Conservation (phyloP, 164 flowering plant genomes). For the Macadamia integrifolia region DNA sequence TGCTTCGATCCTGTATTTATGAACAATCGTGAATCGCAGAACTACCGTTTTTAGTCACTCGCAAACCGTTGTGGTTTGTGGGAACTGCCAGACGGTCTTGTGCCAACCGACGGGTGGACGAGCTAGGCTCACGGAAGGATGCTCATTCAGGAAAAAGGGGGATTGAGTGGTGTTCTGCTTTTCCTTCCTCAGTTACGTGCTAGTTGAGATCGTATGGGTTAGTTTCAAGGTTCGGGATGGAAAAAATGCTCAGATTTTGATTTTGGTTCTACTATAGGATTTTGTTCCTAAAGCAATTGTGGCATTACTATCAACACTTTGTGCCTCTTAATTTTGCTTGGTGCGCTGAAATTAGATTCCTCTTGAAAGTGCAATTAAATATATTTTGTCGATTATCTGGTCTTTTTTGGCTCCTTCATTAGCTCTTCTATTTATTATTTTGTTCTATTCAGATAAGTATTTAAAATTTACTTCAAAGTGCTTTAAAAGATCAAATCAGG, state of each 20-base stretch:
- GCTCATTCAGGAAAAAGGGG: conserved; percentile 45
- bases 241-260: neutral
- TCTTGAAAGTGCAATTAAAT: neutral
- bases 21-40: conserved; percentile 43
- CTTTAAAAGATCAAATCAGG: too few relatives aligned
- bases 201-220: conserved; percentile 2
- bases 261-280: neutral
- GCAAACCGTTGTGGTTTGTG: too few relatives aligned
- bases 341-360: neutral
- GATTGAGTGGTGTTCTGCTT: conserved; percentile 22
- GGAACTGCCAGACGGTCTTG: conserved; percentile 44
- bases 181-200: neutral
- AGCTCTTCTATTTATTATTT: too few relatives aligned
- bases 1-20: conserved; percentile 49
- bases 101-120: conserved; percentile 9
- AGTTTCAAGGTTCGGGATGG: neutral
- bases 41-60: too few relatives aligned
- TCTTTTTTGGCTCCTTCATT: too few relatives aligned
- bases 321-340: neutral
- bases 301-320: neutral
- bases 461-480: neutral
- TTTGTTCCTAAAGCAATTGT: neutral
- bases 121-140: conserved; percentile 52
- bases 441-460: neutral
- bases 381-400: neutral